phyloP scores from a whole-genome alignment of 257 asterid species.

The Solanum tarijense region DNA sequence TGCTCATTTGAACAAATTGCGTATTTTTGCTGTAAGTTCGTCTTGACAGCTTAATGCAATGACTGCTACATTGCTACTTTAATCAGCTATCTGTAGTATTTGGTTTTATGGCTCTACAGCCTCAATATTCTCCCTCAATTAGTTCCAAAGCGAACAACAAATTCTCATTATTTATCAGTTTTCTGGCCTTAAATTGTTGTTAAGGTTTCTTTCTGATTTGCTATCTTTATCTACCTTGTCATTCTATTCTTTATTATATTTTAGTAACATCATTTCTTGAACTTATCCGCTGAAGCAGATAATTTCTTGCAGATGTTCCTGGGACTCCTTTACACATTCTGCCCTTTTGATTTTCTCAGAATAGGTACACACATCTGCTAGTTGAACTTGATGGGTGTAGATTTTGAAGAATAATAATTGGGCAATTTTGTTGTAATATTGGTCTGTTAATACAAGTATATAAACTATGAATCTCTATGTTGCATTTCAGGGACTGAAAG shows the following conservation, averaged over 20 bases:
- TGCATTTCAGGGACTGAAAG: neutral
- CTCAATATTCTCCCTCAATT: neutral
- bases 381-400: neutral
- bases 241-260: neutral
- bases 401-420: neutral
- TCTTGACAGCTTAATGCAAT: neutral
- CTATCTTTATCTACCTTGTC: neutral
- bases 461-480: neutral
- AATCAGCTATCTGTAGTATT: neutral
- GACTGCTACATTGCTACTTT: conserved; percentile 2
- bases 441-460: neutral
- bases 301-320: conserved; percentile 46
- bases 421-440: neutral
- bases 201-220: neutral
- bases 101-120: neutral
- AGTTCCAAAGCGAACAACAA: neutral
- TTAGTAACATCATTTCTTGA: neutral
- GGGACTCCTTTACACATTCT: conserved; percentile 46
- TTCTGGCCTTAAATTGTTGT: neutral
- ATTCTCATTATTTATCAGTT: neutral
- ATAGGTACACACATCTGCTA: conserved; percentile 31
- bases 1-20: conserved; percentile 41
- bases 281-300: neutral
- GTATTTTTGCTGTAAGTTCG: conserved; percentile 62
- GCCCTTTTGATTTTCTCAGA: conserved; percentile 63